These are phyloP conservation scores for Ganoderma lingzhi DNA, from an alignment of 1,284 basidiomycete genomes.

Conservation along the genomic window DNA sequence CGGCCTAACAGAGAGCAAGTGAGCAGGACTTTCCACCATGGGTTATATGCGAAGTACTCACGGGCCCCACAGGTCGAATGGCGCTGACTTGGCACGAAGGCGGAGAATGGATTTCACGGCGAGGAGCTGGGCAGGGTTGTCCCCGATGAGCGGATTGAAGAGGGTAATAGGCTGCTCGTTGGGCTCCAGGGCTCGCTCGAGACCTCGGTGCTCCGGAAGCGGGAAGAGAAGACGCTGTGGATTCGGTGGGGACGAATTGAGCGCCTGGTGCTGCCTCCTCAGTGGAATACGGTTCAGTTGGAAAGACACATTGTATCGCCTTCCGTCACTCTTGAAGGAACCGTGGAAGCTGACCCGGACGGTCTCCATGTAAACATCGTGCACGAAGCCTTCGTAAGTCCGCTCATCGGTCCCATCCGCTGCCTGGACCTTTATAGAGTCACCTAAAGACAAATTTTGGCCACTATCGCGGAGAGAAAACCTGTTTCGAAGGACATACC, in stretches of 20 bases:
- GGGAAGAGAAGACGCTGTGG: conserved; percentile 54
- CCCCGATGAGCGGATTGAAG: conserved; percentile 54
- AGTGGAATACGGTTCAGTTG: conserved; percentile 61
- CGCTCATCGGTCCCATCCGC: conserved; percentile 46
- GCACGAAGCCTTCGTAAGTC: conserved; percentile 69
- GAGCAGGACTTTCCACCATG: background rate
- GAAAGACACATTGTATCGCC: conserved; percentile 58
- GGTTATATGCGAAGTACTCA: conserved; percentile 45
- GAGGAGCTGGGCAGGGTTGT: conserved; percentile 59
- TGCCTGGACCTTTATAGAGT: conserved; percentile 61
- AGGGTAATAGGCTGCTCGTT: conserved; percentile 30
- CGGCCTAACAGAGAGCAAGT: conserved; percentile 47
- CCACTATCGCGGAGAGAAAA: background rate
- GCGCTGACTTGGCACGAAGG: conserved; percentile 53
- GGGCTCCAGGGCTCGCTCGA: conserved; percentile 23
- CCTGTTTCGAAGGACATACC: conserved; percentile 45
- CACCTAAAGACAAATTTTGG: conserved; percentile 47
- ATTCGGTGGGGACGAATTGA: conserved; percentile 49
- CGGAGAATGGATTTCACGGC: conserved; percentile 61
- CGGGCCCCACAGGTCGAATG: conserved; percentile 75
- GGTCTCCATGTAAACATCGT: conserved; percentile 56
- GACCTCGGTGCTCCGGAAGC: conserved; percentile 37
- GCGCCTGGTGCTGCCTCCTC: conserved; percentile 64
- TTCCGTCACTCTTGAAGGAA: conserved; percentile 47
- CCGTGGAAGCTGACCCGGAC: conserved; percentile 62